phyloP scores from a whole-genome alignment of 192 early-diverging fungal genomes.

The Linnemannia elongata region DNA sequence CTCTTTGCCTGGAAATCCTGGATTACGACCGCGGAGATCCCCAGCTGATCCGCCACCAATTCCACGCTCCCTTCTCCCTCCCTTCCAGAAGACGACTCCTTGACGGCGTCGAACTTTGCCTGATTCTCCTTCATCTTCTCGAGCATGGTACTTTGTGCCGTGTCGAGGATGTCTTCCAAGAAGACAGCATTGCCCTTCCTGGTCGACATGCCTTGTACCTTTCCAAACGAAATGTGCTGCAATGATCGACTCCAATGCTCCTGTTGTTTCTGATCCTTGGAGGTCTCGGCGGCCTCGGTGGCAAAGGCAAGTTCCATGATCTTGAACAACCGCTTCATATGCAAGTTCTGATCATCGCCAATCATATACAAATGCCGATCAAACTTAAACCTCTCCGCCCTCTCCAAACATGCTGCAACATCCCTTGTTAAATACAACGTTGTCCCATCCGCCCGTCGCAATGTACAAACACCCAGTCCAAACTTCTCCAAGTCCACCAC shows the following conservation, averaged over 20 bases:
- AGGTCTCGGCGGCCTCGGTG: neutral
- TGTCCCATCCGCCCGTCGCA: conserved; percentile 87
- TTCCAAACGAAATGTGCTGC: conserved; percentile 90
- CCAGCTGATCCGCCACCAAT: conserved; percentile 84
- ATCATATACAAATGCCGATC: conserved; percentile 92
- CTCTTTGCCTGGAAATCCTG: conserved; percentile 90
- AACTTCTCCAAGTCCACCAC: conserved; percentile 81
- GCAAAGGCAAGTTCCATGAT: conserved; percentile 71
- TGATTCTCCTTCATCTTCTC: conserved; percentile 85
- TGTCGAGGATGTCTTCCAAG: conserved; percentile 92
- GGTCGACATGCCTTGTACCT: conserved; percentile 94
- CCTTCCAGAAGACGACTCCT: conserved; percentile 20
- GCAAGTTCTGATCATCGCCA: conserved; percentile 84
- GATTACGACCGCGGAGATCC: conserved; percentile 88
- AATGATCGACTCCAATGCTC: conserved; percentile 76
- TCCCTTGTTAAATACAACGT: conserved; percentile 94
- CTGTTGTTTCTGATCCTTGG: neutral
- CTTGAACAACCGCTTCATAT: conserved; percentile 93
- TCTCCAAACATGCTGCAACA: conserved; percentile 86
- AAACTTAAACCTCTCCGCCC: conserved; percentile 80
- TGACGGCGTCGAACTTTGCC: conserved; percentile 77
- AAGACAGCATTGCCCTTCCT: conserved; percentile 93
- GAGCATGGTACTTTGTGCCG: conserved; percentile 84
- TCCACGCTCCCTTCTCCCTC: conserved; percentile 44
- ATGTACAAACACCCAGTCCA: conserved; percentile 80